Evolutionary conservation across 371 early-diverging fungal genomes (phyloP).

Genomic region (Mucor sp.): DNA sequence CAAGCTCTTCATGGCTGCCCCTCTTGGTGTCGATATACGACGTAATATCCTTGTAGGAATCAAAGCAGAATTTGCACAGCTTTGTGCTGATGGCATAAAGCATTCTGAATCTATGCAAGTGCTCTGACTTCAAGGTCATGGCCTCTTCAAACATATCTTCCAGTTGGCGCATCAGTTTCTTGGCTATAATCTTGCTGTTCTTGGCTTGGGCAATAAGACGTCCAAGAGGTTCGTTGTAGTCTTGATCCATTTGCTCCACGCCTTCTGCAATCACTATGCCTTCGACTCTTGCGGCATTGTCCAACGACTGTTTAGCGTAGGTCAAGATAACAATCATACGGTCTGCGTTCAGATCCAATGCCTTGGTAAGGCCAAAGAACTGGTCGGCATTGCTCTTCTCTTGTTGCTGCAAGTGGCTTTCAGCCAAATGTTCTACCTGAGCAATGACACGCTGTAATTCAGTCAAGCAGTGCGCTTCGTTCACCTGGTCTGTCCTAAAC

Average conservation of each 20-base stretch:
- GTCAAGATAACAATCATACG: constrained; percentile 65
- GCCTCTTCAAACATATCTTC: constrained; percentile 65
- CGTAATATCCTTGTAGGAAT: constrained; percentile 37
- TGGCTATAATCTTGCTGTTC: constrained; percentile 62
- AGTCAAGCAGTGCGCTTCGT: constrained; percentile 57
- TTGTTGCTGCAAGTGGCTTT: constrained; percentile 52
- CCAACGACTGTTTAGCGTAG: constrained; percentile 43
- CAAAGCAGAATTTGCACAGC: constrained; percentile 49
- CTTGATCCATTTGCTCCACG: constrained; percentile 40
- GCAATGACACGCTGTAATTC: constrained; percentile 69
- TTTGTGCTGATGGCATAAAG: constrained; percentile 53
- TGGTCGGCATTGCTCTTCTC: constrained; percentile 49
- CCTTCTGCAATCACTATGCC: constrained; percentile 16
- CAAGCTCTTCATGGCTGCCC: constrained; percentile 48
- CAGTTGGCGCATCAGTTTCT: constrained; percentile 69
- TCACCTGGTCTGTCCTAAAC: constrained; percentile 74
- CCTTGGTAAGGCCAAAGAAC: constrained; percentile 56
- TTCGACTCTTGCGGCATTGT: constrained; percentile 40
- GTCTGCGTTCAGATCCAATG: constrained; percentile 68
- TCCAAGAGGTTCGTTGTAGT: constrained; percentile 61
- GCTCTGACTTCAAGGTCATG: constrained; percentile 55
- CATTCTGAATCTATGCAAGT: constrained; percentile 54
- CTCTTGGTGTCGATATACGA: constrained; percentile 34
- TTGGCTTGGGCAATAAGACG: constrained; percentile 61
- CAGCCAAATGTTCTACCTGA: constrained; percentile 70